These are phyloP conservation scores for Bipolaris sorokiniana DNA, from an alignment of 2,329 filamentous ascomycete genomes.

Conservation along the genomic window DNA sequence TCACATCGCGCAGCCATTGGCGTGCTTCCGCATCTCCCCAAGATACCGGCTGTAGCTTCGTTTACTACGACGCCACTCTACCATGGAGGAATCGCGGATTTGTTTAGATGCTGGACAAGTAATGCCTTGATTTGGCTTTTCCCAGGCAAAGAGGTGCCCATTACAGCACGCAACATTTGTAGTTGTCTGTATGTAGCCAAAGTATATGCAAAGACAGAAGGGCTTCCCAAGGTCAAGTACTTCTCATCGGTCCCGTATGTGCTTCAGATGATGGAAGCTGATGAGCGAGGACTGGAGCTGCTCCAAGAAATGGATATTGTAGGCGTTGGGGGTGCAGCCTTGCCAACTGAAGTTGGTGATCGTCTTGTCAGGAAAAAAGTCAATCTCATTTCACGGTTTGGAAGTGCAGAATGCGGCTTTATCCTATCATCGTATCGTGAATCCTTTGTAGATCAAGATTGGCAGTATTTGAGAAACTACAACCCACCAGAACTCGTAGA, in stretches of 20 bases:
- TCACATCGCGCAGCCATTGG: slow-evolving; percentile 62
- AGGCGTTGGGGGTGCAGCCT: slow-evolving; percentile 67
- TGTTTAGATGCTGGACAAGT: slow-evolving; percentile 67
- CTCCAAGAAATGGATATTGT: slow-evolving; percentile 62
- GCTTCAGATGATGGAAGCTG: slow-evolving; percentile 84
- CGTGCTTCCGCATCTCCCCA: slow-evolving; percentile 58
- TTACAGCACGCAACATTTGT: slow-evolving; percentile 62
- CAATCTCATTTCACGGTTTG: slow-evolving; percentile 66
- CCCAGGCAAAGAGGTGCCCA: slow-evolving; percentile 61
- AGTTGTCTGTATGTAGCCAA: slow-evolving; percentile 54
- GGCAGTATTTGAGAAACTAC: slow-evolving; percentile 63
- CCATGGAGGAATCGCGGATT: slow-evolving; percentile 68
- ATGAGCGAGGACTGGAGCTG: slow-evolving; percentile 82
- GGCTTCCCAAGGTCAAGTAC: slow-evolving; percentile 55
- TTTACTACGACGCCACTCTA: slow-evolving; percentile 72
- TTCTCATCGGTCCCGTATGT: slow-evolving; percentile 80
- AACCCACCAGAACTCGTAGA: slow-evolving; percentile 56
- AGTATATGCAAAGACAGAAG: slow-evolving; percentile 19
- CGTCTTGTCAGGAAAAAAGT: slow-evolving; percentile 58
- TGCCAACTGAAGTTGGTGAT: slow-evolving; percentile 61
- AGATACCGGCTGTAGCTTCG: slow-evolving; percentile 52
- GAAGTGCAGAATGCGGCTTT: slow-evolving; percentile 71
- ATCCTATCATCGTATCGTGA: slow-evolving; percentile 67
- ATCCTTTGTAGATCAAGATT: slow-evolving; percentile 61
- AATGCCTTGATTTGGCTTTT: slow-evolving; percentile 67